Evolutionary conservation across 345 rosid genomes (phyloP).

Genomic region (Anacardium occidentale): DNA sequence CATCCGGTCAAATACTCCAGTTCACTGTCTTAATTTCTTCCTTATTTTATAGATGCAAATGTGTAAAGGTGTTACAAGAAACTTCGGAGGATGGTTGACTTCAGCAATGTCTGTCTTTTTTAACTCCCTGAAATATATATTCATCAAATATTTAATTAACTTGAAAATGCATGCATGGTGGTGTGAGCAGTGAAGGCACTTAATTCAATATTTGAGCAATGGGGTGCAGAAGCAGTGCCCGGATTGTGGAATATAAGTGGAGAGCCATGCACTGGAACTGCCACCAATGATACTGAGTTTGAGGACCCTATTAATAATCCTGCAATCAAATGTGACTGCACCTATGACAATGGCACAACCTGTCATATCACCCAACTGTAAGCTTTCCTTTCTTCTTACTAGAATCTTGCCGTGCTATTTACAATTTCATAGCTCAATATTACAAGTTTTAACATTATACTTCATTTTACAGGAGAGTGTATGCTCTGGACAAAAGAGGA

Average conservation of each 20-base stretch:
- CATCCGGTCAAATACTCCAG: too few species aligned
- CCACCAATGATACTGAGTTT: slow-evolving; percentile 7
- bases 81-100: too few species aligned
- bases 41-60: too few species aligned
- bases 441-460: too few species aligned
- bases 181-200: slow-evolving; percentile 20
- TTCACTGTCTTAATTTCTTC: too few species aligned
- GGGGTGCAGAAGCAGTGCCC: slow-evolving; percentile 22
- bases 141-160: too few species aligned
- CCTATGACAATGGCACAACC: slow-evolving; percentile 20
- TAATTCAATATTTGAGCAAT: slow-evolving; percentile 25
- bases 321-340: slow-evolving; percentile 32
- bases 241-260: slow-evolving; percentile 35
- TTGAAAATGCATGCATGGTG: too few species aligned
- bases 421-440: too few species aligned
- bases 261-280: slow-evolving; percentile 31
- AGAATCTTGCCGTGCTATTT: too few species aligned
- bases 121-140: too few species aligned
- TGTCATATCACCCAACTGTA: slow-evolving; percentile 38
- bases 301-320: slow-evolving; percentile 23
- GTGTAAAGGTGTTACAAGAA: too few species aligned
- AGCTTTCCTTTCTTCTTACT: background rate
- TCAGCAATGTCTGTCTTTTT: too few species aligned
- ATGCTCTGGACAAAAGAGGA: slow-evolving; percentile 23
- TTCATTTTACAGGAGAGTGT: slow-evolving; percentile 26